Evolutionary conservation across 1,284 basidiomycete species (phyloP), one percentile per base, ranked within the genome.

Genomic region (Vanrija humicola): DNA sequence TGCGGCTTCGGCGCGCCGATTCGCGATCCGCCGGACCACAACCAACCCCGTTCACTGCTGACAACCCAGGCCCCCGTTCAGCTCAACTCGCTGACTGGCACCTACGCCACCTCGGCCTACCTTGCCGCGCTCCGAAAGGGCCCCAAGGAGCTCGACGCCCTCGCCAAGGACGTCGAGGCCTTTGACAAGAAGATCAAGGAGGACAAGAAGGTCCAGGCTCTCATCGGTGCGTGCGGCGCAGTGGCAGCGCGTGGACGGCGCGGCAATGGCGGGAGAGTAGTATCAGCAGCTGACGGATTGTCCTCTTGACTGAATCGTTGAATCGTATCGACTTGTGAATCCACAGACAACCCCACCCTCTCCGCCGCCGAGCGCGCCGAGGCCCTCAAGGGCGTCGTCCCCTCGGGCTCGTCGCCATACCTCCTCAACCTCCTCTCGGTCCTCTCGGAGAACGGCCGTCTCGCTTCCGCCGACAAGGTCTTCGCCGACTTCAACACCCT

Each of bases 41-140:
- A 38, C 21, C 34, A 23, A n/a, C 28, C 29, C 23, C 21, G 28
- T 29, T 23, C 16, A 44, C 23, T 25, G 28, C 26, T 42, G 25
- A 48, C 46, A 46, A 38, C 29, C n/a, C 62, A 78, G 77, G 66
- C 74, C 42, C 76, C 77, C 47, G 54, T 78, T 62, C 74, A 75
- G 70, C 75, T 78, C 69, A 76, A 76, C 70, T 75, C 76, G 47
- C 71, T 78, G 46, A 72, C 76, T 50, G 77, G 77, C 76, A 98
- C 97, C 79, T 98, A 99, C 79, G 95, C 96, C 62, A 88, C 89
- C 58, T 95, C 96, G 26, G 84, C 90, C 63, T 99, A 90, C 80
- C 84, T 87, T 52, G 95, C 95, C 52, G 93, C 96, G 18, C 84
- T 93, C 71, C 82, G 86, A 69, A 89, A 92, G 80, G 89, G 88